Evolutionary conservation across 768 basidiomycete genomes (phyloP).

Genomic region (Tulasnella sp.): DNA sequence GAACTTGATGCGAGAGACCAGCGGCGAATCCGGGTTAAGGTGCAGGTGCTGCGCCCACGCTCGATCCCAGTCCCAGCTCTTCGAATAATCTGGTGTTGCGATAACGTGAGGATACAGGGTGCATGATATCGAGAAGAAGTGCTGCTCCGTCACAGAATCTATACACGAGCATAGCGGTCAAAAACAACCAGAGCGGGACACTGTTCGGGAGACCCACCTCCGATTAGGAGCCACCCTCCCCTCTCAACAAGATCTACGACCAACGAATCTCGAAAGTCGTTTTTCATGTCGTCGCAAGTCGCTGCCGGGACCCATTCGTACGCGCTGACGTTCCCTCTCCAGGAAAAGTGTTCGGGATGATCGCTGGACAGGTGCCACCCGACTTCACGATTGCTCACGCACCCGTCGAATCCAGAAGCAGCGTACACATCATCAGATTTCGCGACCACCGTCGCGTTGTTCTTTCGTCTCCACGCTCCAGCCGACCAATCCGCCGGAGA

Average conservation of each 20-base stretch:
- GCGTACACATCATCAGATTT: background rate
- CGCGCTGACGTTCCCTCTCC: conserved; percentile 20
- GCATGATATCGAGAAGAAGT: conserved; percentile 71
- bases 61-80: conserved; percentile 52
- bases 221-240: conserved; percentile 65
- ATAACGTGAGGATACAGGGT: conserved; percentile 61
- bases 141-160: conserved; percentile 69
- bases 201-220: conserved; percentile 51
- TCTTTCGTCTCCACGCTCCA: conserved; percentile 4
- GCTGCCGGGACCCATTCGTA: background rate
- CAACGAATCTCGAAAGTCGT: conserved; percentile 37
- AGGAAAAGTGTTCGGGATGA: background rate
- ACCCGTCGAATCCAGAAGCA: conserved; percentile 21
- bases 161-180: too few species aligned
- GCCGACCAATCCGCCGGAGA: conserved; percentile 11
- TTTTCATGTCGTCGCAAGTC: background rate
- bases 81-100: conserved; percentile 58
- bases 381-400: conserved; percentile 17
- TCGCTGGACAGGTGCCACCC: conserved; percentile 18
- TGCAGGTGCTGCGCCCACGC: conserved; percentile 63
- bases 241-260: conserved; percentile 57
- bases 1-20: conserved; percentile 43
- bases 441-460: background rate
- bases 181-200: too few species aligned
- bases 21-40: conserved; percentile 53